phyloP scores from a whole-genome alignment of 73 alveolate species.

The Tetrahymena elliotti region DNA sequence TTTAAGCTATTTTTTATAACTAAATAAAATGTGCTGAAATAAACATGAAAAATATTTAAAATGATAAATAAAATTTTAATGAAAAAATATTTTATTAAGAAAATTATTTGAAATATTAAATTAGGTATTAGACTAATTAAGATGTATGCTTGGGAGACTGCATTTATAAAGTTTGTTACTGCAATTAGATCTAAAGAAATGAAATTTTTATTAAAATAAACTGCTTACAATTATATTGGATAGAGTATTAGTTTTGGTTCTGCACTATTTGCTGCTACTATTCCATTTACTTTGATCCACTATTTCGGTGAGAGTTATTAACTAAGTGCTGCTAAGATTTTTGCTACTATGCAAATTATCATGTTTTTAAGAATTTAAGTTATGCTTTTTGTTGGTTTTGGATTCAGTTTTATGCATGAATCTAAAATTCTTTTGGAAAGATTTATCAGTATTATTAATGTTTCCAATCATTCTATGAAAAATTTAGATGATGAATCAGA shows the following conservation, averaged over 20 bases:
- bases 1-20: too few species aligned
- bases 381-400: neutral
- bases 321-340: neutral
- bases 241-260: constrained; percentile 2
- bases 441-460: neutral
- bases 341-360: neutral
- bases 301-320: neutral
- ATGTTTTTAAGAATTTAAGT: neutral
- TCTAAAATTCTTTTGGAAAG: neutral
- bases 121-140: constrained; percentile 28
- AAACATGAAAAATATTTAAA: too few species aligned
- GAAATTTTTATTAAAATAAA: neutral
- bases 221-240: neutral
- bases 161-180: neutral
- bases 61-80: too few species aligned
- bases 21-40: too few species aligned
- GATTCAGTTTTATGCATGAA: neutral
- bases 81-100: too few species aligned
- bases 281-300: neutral
- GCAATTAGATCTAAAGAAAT: neutral
- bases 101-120: neutral
- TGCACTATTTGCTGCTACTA: neutral
- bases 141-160: constrained; percentile 21
- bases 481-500: neutral
- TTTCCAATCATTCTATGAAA: neutral